Conservation (phyloP, 2,329 filamentous ascomycete genomes). For the Cladophialophora yegresii region DNA sequence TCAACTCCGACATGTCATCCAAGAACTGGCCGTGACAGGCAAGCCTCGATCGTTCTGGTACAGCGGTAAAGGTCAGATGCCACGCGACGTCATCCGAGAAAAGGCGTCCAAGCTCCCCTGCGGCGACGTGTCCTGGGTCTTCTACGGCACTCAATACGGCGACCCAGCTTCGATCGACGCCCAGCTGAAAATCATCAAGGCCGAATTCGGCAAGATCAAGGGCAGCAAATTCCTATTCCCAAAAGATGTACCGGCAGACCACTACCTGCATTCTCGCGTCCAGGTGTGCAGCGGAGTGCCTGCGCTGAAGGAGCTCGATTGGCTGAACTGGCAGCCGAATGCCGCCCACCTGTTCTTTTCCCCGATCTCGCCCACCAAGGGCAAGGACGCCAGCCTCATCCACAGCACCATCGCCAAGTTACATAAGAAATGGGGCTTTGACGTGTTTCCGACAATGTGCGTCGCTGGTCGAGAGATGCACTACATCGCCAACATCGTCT, state of each 20-base stretch:
- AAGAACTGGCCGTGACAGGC: conserved; percentile 40
- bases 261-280: conserved; percentile 39
- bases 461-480: conserved; percentile 41
- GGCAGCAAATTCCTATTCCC: conserved; percentile 42
- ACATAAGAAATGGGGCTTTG: conserved; percentile 33
- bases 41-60: conserved; percentile 39
- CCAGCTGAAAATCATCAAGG: conserved; percentile 37
- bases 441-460: conserved; percentile 36
- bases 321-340: conserved; percentile 43
- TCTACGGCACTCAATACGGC: conserved; percentile 41
- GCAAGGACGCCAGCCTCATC: conserved; percentile 39
- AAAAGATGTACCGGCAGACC: conserved; percentile 38
- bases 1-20: conserved; percentile 40
- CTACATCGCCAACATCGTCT: conserved; percentile 43
- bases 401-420: conserved; percentile 38
- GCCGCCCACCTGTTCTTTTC: conserved; percentile 42
- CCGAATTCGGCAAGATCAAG: conserved; percentile 38
- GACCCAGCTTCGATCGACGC: conserved; percentile 35
- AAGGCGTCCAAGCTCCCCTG: conserved; percentile 38
- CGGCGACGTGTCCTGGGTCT: conserved; percentile 40
- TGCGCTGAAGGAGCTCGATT: conserved; percentile 40
- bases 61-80: conserved; percentile 35
- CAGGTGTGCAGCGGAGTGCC: conserved; percentile 39
- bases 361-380: conserved; percentile 42
- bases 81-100: conserved; percentile 39